Conservation (phyloP, 2,329 filamentous ascomycete species). For the Oidium heveae region DNA sequence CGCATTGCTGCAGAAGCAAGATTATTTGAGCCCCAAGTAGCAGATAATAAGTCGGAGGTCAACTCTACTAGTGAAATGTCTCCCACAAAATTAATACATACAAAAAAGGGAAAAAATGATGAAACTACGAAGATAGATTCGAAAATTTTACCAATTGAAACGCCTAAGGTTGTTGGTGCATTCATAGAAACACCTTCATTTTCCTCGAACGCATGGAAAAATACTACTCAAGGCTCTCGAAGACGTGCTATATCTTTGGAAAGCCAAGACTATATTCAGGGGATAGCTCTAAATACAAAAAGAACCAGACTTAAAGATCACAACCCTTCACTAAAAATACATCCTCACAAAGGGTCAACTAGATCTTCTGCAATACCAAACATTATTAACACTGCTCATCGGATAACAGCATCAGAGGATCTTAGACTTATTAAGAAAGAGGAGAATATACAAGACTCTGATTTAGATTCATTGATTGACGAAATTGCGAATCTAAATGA, state of each 20-base stretch:
- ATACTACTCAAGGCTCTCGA: not conserved
- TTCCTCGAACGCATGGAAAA: conserved; percentile 5
- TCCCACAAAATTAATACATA: not conserved
- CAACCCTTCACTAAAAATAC: not conserved
- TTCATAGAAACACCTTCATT: conserved; percentile 15
- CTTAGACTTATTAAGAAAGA: conserved; percentile 9
- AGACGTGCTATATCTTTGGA: conserved; percentile 1
- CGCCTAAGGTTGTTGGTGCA: conserved; percentile 12
- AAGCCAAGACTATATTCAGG: not conserved
- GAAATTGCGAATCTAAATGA: conserved; percentile 2
- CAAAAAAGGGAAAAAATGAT: not conserved
- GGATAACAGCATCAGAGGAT: conserved; percentile 9
- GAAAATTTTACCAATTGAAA: conserved; percentile 9
- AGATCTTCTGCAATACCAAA: not conserved
- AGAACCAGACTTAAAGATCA: not conserved
- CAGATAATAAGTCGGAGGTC: conserved; percentile 8
- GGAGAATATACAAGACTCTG: conserved; percentile 11
- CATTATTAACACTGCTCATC: conserved; percentile 8
- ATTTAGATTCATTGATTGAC: conserved; percentile 8
- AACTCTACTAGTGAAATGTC: conserved; percentile 2
- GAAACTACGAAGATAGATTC: conserved; percentile 7
- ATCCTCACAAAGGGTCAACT: not conserved
- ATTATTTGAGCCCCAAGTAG: conserved; percentile 8
- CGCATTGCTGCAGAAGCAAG: conserved; percentile 9
- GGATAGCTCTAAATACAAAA: not conserved